These are phyloP conservation scores for Calendula officinalis DNA, from an alignment of 129 eudicot species.

Conservation along the genomic window DNA sequence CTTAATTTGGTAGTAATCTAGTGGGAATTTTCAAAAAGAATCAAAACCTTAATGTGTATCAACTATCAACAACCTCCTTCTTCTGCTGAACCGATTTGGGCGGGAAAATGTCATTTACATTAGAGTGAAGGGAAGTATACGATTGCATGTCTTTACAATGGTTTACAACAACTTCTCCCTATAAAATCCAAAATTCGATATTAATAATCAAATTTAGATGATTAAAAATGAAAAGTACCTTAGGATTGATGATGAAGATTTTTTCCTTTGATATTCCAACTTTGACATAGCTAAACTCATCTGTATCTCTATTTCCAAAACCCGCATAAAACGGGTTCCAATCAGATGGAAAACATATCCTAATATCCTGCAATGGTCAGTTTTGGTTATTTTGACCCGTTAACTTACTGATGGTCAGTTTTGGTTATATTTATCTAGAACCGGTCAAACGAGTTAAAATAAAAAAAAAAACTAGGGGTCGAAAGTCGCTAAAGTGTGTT, in stretches of 20 bases:
- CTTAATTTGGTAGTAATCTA: neutral
- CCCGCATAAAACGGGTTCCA: conserved; percentile 93
- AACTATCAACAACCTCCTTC: neutral
- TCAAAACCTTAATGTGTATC: conserved; percentile 14
- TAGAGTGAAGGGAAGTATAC: conserved; percentile 65
- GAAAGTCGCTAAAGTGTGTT: no score
- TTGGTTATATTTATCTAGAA: neutral
- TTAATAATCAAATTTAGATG: neutral
- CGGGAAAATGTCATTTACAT: conserved; percentile 84
- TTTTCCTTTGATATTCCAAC: conserved; percentile 88
- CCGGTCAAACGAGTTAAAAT: neutral
- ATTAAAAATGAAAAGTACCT: conserved; percentile 41
- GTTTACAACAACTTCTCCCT: conserved; percentile 90
- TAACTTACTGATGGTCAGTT: neutral
- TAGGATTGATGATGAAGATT: conserved; percentile 88
- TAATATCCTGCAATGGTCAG: conserved; percentile 59
- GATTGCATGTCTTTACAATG: conserved; percentile 69
- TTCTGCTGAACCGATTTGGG: conserved; percentile 9
- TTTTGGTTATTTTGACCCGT: conserved; percentile 6
- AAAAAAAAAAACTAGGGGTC: no score
- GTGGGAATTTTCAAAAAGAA: neutral
- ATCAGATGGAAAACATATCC: conserved; percentile 71
- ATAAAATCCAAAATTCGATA: conserved; percentile 9
- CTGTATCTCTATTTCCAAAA: conserved; percentile 97
- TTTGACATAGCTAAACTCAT: conserved; percentile 85